Evolutionary conservation across 2,329 filamentous ascomycete genomes (phyloP), one percentile per base, ranked within the genome.

Genomic region (Drechslerella stenobrocha): DNA sequence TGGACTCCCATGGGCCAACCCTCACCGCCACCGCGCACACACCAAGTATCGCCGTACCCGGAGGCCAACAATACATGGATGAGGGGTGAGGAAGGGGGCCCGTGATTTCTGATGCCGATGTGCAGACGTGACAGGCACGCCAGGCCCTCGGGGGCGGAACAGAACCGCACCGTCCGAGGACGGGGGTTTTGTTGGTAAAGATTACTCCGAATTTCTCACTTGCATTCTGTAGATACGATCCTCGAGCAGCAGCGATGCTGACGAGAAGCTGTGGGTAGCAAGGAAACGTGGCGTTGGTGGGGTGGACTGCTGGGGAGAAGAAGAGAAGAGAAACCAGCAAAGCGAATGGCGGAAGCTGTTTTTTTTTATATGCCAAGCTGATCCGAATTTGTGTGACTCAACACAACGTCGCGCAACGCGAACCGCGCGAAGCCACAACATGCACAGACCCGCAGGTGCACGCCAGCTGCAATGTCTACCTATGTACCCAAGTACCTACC

Each of bases 141-240:
- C 81, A 83, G 84, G 80, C 84, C 84, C 84, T 87, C 80, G 79
- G 84, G 82, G 82, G 84, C 83, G 84, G 85, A 77, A 76, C 77
- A 76, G 77, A 60, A 50, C 77, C 75, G 75, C 74, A 76, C 72
- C 72, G 37, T 59, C 61, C 64, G 69, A 51, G 70, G 69, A 30
- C 65, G 65, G 70, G 70, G 69, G 73, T 75, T 75, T 76, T 75
- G 75, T 73, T 34, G 72, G 76, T 86, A 84, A 86, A 87, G 85
- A 87, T 84, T 87, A 83, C 85, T 87, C 85, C 85, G 85, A 87
- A 87, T 87, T 87, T 87, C 85, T 86, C 85, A 87, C 87, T 86
- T 87, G 85, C 84, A 44, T 45, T 52, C 59, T 65, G 46, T 58
- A 46, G 48, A 30, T 42, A n/a, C 46, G 24, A 44, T 35, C 18